phyloP scores from a whole-genome alignment of 2,329 filamentous ascomycete genomes.

The Ophiostoma himal-ulmi region DNA sequence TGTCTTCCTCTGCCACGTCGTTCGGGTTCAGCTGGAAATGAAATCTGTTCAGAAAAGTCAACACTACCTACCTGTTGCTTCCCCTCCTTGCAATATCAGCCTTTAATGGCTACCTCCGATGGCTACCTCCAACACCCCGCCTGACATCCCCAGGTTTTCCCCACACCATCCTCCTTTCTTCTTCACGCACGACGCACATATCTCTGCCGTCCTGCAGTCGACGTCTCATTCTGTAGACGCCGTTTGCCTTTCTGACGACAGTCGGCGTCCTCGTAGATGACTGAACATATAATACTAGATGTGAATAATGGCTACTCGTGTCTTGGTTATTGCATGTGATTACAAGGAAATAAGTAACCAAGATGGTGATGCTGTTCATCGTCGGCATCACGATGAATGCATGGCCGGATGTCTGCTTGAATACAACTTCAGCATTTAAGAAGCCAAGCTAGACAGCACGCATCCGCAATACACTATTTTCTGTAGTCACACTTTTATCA shows the following conservation, averaged over 20 bases:
- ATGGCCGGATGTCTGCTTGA: constrained; percentile 1
- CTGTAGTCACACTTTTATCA: neutral
- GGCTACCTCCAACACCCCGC: neutral
- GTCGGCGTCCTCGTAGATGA: neutral
- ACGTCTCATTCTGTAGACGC: neutral
- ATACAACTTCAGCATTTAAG: neutral
- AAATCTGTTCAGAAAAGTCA: neutral
- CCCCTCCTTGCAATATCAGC: neutral
- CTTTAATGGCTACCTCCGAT: neutral
- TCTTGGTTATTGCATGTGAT: neutral
- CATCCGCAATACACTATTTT: neutral
- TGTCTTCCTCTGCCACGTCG: neutral
- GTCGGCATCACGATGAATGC: neutral
- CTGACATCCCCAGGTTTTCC: constrained; percentile 3
- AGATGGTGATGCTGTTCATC: neutral
- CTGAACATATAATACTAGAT: neutral
- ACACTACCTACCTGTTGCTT: neutral
- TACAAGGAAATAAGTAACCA: neutral
- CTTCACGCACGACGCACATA: neutral
- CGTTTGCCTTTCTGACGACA: neutral
- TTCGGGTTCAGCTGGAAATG: neutral
- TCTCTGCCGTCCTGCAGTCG: constrained; percentile 3
- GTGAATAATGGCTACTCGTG: neutral
- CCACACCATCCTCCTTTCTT: neutral
- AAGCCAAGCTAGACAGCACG: neutral